Percentiles rank a stretch among this genome's conserved stretches.
phyloP scores from a whole-genome alignment of 768 basidiomycete species.

The Tylopilus intermedius region DNA sequence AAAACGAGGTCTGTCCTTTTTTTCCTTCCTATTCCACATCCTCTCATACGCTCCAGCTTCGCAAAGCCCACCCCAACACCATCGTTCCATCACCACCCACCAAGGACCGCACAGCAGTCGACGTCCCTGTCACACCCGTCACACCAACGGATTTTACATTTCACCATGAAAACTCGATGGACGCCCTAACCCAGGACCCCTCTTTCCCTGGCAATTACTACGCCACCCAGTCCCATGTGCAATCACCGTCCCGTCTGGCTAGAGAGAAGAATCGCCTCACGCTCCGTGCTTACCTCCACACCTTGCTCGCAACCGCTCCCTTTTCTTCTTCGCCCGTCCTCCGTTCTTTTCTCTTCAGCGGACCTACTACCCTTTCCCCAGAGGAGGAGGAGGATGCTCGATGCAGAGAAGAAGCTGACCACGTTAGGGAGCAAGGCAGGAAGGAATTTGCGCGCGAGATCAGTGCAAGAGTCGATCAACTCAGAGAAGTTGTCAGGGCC shows the following conservation, averaged over 20 bases:
- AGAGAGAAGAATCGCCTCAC: conserved; percentile 96
- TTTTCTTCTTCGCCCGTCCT: conserved; percentile 86
- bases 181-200: conserved; percentile 64
- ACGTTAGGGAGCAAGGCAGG: conserved; percentile 79
- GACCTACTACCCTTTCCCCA: conserved; percentile 59
- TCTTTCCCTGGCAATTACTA: conserved; percentile 51
- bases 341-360: conserved; percentile 76
- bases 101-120: conserved; percentile 79
- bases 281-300: conserved; percentile 86
- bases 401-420: conserved; percentile 84
- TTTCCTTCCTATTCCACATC: background rate
- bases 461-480: conserved; percentile 74
- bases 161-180: conserved; percentile 1
- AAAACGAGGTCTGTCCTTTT: conserved; percentile 61
- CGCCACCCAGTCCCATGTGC: background rate
- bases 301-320: conserved; percentile 61
- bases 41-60: conserved; percentile 51
- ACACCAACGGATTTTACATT: conserved; percentile 1
- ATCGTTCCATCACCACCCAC: conserved; percentile 77
- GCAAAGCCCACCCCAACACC: conserved; percentile 80
- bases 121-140: conserved; percentile 33
- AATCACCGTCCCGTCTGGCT: conserved; percentile 45
- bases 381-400: conserved; percentile 78
- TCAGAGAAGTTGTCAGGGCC: conserved; percentile 76
- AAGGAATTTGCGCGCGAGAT: conserved; percentile 85